Evolutionary conservation across 352 stramenopile species (phyloP), one percentile per base, ranked within the genome.

Genomic region (Phytophthora agathidicida): DNA sequence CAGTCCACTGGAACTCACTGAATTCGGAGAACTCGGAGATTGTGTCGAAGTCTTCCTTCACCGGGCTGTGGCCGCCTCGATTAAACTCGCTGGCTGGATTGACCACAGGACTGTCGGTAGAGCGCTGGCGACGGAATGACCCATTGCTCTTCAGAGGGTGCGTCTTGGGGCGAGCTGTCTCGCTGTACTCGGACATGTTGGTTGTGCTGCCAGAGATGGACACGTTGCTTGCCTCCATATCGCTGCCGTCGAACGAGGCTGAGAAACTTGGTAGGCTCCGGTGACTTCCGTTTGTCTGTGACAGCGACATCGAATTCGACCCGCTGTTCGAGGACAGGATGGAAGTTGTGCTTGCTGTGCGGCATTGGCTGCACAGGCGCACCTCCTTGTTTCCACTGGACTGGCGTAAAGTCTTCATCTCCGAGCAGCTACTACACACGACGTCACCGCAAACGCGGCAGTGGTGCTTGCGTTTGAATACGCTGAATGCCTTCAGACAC

Each of bases 381-480:
- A 94, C 71, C 27, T 94, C 86, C 50, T 84, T 87, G 53, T 77
- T 89, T 7, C 82, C 30, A 27, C 68, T 83, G 20, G 73, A 62
- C 32, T 92, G 80, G 14, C 83, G 83, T 9, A 94, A 48, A 6
- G 60, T 88, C 59, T 90, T 91, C 33, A 92, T 79, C 51, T 94
- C 80, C 1, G 80, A 92, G 59, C 86, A 95, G 43, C 86, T 92
- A 73, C 77, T 89, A 57, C 86, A 95, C 7, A 93, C 81, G 10
- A 95, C 82, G 44, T 95, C 86, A 27, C 84, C 86, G 44, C 86
- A 95, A 1, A 95, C 71, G 31, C 84, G 80, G 59, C 86, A 95
- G 64, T 95, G 86, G 54, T 95, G 86, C 65, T 94, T 94, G 35
- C 84, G 83, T 0, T 84, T 83, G 38, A 95, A 75, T 22, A 93